These are phyloP conservation scores for Tricladium varicosporioides DNA, from an alignment of 2,329 filamentous ascomycete genomes.

Conservation along the genomic window DNA sequence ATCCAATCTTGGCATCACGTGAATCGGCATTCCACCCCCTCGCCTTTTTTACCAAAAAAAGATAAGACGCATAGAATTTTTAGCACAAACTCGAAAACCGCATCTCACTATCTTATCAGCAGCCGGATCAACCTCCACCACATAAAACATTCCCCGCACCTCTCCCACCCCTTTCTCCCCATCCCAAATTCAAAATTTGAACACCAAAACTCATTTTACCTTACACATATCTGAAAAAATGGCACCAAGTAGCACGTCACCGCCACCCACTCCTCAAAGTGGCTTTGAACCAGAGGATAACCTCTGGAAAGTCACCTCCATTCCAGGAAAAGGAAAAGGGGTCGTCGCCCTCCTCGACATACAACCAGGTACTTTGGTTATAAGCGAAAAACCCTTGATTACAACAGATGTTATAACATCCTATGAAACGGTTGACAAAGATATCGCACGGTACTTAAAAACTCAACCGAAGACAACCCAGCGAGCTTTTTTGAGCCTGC, in stretches of 20 bases:
- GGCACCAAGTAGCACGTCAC: conserved; percentile 8
- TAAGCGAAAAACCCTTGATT: conserved; percentile 30
- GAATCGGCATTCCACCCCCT: conserved; percentile 10
- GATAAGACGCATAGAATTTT: conserved; percentile 17
- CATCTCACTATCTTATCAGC: conserved; percentile 1
- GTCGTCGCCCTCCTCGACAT: conserved; percentile 27
- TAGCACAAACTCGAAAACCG: conserved; percentile 9
- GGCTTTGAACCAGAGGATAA: not conserved
- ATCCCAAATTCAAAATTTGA: not conserved
- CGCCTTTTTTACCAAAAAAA: conserved; percentile 28
- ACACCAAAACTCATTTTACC: not conserved
- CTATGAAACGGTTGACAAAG: conserved; percentile 20
- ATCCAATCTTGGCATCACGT: no score
- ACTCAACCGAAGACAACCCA: conserved; percentile 18
- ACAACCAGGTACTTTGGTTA: conserved; percentile 28
- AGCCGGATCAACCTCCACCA: not conserved
- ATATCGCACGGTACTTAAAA: conserved; percentile 23
- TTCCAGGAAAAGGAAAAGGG: conserved; percentile 31
- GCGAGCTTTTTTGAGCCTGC: conserved; percentile 18
- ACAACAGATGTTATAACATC: conserved; percentile 27
- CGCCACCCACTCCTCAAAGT: not conserved
- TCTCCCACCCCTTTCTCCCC: not conserved
- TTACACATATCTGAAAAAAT: conserved; percentile 7
- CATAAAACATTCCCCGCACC: not conserved
- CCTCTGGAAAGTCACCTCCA: conserved; percentile 21